Evolutionary conservation across 768 basidiomycete species (phyloP), one percentile per base, ranked within the genome.

Genomic region (Nidularia sp.): DNA sequence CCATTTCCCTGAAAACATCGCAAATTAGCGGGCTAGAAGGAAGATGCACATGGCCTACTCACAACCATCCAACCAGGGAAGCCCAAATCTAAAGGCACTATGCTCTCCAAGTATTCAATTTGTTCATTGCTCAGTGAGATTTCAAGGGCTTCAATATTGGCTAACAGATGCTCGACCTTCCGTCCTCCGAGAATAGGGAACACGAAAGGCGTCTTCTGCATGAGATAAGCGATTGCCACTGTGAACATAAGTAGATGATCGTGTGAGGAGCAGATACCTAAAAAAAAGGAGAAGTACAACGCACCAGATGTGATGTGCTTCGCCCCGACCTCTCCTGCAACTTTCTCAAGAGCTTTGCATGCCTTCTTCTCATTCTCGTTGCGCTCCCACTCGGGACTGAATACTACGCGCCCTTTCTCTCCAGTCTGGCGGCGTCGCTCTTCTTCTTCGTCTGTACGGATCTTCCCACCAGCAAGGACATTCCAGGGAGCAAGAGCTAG

Each of bases 151-250:
- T 41, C 39, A 5, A 41, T 15, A 15, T 41, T 41, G 39, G 39
- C 39, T 3, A 41, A 15, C 12, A 41, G 39, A 41, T 41, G 39
- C 15, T 41, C 39, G 39, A 41, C 39, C 15, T 41, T 41, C 12
- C 39, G 39, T 12, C 39, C 39, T 10, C 39, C 39, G 39, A 41
- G 10, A 15, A 41, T 41, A 5, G 39, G 39, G 39, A 41, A 41
- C 12, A 41, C 39, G 39, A 12, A 41, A 41, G 39, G 12, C 39
- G 39, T 41, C 39, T 41, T 41, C 15, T 41, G 39, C 64, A 82
- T 62, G n/a, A 81, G 58, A 52, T 79, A 80, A 6, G 78, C 77
- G 53, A 81, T 73, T 5, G 77, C 77, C 25, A 79, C 78, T 75
- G 39, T 41, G 41, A 6, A 29, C 13, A 31, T 6, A 39, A 41